Evolutionary conservation across 202 grass and related monocot genomes (phyloP), one percentile per base, ranked within the genome.

Genomic region (Digitaria exilis): DNA sequence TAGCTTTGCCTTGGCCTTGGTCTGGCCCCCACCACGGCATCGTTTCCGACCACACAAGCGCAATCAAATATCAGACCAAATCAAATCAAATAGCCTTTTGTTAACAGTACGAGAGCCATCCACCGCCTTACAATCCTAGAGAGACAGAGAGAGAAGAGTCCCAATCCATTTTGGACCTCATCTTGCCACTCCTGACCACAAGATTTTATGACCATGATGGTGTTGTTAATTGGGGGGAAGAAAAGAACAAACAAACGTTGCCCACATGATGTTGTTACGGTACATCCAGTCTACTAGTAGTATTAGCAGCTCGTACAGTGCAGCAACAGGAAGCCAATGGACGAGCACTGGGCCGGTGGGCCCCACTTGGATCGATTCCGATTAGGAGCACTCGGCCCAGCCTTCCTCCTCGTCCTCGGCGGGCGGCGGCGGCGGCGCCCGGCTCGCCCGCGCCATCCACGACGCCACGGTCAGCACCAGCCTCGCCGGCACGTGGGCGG

Each of bases 301-400:
- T 63, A 15, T 16, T 26, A 30, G 2, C 52, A 25, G 28, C 60
- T 63, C 60, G 25, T 18, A 63, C 60, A 32, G 60, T 45, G 11
- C 66, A 28, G 67, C 67, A 24, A 2, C 37, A 57, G 37, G 18
- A 17, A n/a, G n/a, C n/a, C n/a, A n/a, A 1, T 10, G 69, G 35
- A 43, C 9, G 43, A 22, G 3, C 31, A 4, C 24, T 71, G 44
- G 25, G 65, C 65, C 65, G 1, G 18, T 43, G 39, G 66, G 24
- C 42, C 68, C 41, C 0, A 39, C 37, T 7, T 7, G 63, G 54
- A 22, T 26, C 4, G 50, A n/a, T n/a, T n/a, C n/a, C n/a, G n/a
- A 6, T 84, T 44, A 88, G 48, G 81, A 43, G 79, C 84, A 97
- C 82, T 97, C 91, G 25, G 88, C 88, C 94, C 94, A 97, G 16